These are phyloP conservation scores for Hirsutella rhossiliensis DNA, from an alignment of 2,329 filamentous ascomycete genomes.

Conservation along the genomic window DNA sequence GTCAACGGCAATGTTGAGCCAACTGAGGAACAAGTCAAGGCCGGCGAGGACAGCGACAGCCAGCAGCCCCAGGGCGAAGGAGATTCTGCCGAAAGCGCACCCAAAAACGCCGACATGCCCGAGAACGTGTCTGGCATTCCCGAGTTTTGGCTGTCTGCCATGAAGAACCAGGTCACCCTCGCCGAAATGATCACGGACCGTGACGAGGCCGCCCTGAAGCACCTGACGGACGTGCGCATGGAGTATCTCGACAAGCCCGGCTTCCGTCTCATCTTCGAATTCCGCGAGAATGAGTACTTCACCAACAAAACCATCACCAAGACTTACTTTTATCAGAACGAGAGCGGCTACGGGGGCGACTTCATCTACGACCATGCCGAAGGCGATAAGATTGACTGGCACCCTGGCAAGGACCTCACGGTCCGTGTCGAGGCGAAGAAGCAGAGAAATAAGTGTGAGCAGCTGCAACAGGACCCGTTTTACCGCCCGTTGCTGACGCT, in stretches of 20 bases:
- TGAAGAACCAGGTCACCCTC: constrained; percentile 98
- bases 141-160: constrained; percentile 98
- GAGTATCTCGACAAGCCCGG: constrained; percentile 97
- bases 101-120: constrained; percentile 44
- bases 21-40: constrained; percentile 73
- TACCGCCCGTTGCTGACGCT: not conserved
- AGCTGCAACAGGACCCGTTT: not conserved
- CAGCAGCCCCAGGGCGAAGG: constrained; percentile 59
- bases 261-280: constrained; percentile 97
- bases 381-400: constrained; percentile 97
- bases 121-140: constrained; percentile 67
- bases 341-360: constrained; percentile 96
- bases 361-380: constrained; percentile 99
- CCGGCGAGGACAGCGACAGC: constrained; percentile 65
- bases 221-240: constrained; percentile 89
- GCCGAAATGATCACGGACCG: constrained; percentile 98
- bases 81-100: constrained; percentile 40
- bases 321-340: constrained; percentile 98
- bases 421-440: constrained; percentile 97
- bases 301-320: constrained; percentile 95
- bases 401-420: constrained; percentile 82
- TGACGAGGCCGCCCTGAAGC: constrained; percentile 86
- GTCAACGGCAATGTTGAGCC: constrained; percentile 82
- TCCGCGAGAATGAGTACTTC: constrained; percentile 91
- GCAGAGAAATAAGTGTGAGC: constrained; percentile 92